These are phyloP conservation scores for Calamus simplicifolius DNA, from an alignment of 176 grass and related monocot species.

Conservation along the genomic window DNA sequence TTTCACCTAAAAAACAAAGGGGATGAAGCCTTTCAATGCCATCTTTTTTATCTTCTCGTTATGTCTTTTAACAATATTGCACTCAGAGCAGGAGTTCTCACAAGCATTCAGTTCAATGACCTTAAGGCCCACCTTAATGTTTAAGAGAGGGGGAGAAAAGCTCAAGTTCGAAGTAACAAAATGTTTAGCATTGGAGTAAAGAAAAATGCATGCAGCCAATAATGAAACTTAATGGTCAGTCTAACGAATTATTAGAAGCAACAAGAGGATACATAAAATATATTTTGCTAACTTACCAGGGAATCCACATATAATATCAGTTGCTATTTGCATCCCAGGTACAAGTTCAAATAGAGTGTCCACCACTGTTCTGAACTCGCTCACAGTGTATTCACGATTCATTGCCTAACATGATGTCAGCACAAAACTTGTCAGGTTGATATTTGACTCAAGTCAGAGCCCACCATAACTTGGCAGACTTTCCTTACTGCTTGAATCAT, in stretches of 20 bases:
- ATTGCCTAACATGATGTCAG: conserved; percentile 50
- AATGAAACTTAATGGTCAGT: not conserved
- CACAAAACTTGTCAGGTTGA: not conserved
- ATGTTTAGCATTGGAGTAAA: too few relatives aligned
- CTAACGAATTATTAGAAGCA: not conserved
- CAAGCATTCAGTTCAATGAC: not conserved
- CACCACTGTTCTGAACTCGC: conserved; percentile 76
- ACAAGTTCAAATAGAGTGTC: conserved; percentile 81
- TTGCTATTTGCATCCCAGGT: conserved; percentile 93
- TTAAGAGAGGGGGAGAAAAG: too few relatives aligned
- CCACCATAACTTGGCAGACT: not conserved
- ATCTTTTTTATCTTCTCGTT: too few relatives aligned
- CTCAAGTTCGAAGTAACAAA: too few relatives aligned
- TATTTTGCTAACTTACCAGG: conserved; percentile 37
- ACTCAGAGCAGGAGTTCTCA: not conserved
- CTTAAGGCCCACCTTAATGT: not conserved
- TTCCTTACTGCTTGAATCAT: not conserved
- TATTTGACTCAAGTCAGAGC: not conserved
- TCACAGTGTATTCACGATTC: conserved; percentile 81
- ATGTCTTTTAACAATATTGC: too few relatives aligned
- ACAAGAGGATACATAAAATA: too few relatives aligned
- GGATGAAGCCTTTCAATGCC: not conserved
- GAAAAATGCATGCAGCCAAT: too few relatives aligned
- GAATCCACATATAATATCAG: conserved; percentile 95
- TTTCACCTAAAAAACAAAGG: conserved; percentile 49